Percentiles rank a stretch among this genome's conserved stretches.
Evolutionary conservation across 257 asterid species (phyloP).

Genomic region (Capsicum pubescens): DNA sequence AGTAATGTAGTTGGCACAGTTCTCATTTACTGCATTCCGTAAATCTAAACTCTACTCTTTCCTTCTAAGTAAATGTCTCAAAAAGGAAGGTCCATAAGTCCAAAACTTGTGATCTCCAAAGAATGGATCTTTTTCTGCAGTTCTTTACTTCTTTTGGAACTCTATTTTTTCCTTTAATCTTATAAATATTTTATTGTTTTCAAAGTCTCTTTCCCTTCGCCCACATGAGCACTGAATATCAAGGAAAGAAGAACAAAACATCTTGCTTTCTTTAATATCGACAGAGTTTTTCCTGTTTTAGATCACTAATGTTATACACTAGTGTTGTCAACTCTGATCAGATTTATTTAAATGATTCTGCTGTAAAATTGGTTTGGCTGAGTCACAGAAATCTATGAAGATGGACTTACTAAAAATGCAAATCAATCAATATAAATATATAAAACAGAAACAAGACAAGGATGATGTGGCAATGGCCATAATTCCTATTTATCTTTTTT

Average conservation of each 20-base stretch:
- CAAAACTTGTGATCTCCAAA: not conserved
- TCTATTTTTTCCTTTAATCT: not conserved
- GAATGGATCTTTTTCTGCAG: not conserved
- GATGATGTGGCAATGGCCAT: no score
- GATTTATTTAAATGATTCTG: no score
- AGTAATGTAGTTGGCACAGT: no score
- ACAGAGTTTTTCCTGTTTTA: not conserved
- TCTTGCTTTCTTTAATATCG: not conserved
- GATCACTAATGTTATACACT: not conserved
- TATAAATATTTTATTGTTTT: not conserved
- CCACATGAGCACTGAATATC: not conserved
- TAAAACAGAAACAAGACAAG: no score
- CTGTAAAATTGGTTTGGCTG: not conserved
- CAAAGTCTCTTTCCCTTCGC: not conserved
- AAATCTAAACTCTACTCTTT: not conserved
- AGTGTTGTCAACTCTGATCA: not conserved
- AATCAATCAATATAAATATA: no score
- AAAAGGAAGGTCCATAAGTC: not conserved
- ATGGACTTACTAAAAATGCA: no score
- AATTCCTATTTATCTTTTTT: no score
- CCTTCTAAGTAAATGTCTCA: not conserved
- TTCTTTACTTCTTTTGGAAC: constrained; percentile 1
- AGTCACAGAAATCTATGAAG: not conserved
- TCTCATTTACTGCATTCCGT: not conserved
- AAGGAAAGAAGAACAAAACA: not conserved